Percentiles rank a stretch among this genome's conserved stretches.
Conservation (phyloP, 106 monocot genomes). For the Dendrobium catenatum region DNA sequence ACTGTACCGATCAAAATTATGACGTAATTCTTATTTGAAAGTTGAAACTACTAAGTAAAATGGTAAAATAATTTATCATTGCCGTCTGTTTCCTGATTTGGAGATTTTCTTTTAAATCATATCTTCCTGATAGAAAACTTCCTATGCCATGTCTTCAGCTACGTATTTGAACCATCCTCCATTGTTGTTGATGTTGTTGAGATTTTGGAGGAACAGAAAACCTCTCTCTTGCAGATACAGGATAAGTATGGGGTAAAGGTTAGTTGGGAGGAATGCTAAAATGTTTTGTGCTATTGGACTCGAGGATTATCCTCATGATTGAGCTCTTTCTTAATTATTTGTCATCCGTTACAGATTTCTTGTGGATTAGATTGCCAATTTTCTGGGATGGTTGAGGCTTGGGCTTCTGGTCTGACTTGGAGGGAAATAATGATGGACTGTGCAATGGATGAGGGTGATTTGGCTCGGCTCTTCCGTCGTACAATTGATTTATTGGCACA, state of each 20-base stretch:
- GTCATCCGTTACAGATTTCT: constrained; percentile 40
- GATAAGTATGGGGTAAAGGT: constrained; percentile 83
- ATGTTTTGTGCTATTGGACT: background rate
- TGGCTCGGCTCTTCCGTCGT: constrained; percentile 80
- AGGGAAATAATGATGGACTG: constrained; percentile 95
- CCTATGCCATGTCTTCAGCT: constrained; percentile 32
- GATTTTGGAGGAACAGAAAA: constrained; percentile 64
- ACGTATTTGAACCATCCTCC: constrained; percentile 75
- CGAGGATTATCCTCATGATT: background rate
- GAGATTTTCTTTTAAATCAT: background rate
- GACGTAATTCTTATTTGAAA: background rate
- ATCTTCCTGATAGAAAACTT: background rate
- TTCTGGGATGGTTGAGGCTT: constrained; percentile 96
- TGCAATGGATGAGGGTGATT: constrained; percentile 93
- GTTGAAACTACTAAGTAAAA: background rate
- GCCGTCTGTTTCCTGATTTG: background rate
- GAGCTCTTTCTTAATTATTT: background rate
- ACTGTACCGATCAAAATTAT: background rate
- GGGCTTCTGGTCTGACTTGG: constrained; percentile 93
- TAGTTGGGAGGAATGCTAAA: constrained; percentile 8
- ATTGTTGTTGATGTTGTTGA: constrained; percentile 43
- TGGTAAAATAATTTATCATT: background rate
- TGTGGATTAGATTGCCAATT: constrained; percentile 82
- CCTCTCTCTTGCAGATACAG: constrained; percentile 60
- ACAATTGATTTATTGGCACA: constrained; percentile 90